Evolutionary conservation across 768 basidiomycete genomes (phyloP).

Genomic region (Russula brevipes): DNA sequence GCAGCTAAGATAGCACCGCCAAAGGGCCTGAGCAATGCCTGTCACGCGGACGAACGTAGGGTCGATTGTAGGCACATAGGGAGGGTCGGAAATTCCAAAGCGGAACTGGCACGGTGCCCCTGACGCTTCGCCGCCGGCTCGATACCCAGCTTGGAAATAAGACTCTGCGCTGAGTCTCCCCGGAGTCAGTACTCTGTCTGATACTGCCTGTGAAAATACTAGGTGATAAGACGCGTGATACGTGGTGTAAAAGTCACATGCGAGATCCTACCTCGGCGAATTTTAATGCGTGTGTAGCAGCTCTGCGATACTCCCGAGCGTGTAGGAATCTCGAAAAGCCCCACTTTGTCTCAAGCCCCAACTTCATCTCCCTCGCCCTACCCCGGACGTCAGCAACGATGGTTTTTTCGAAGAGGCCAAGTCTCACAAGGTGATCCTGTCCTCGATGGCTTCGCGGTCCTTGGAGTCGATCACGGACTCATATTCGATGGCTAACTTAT

Average conservation of each 20-base stretch:
- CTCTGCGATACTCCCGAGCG: slow-evolving; percentile 7
- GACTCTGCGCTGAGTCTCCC: neutral
- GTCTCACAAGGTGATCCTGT: neutral
- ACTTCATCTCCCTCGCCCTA: slow-evolving; percentile 7
- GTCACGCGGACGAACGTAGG: neutral
- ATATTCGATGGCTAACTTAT: neutral
- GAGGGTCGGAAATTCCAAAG: neutral
- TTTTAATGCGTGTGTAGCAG: neutral
- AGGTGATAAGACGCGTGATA: neutral
- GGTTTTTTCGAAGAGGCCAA: neutral
- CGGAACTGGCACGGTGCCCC: neutral
- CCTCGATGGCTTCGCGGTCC: neutral
- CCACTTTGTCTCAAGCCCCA: neutral
- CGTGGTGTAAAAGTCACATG: neutral
- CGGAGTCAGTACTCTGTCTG: neutral
- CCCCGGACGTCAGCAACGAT: neutral
- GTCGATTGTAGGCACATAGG: neutral
- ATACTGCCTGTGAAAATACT: neutral
- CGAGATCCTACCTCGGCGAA: neutral
- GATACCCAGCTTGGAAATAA: neutral
- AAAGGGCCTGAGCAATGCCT: neutral
- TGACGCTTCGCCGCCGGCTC: no score
- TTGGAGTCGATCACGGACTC: neutral
- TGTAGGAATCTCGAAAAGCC: neutral
- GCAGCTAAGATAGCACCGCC: neutral